Conservation (phyloP, 106 monocot genomes). For the Vanilla planifolia region DNA sequence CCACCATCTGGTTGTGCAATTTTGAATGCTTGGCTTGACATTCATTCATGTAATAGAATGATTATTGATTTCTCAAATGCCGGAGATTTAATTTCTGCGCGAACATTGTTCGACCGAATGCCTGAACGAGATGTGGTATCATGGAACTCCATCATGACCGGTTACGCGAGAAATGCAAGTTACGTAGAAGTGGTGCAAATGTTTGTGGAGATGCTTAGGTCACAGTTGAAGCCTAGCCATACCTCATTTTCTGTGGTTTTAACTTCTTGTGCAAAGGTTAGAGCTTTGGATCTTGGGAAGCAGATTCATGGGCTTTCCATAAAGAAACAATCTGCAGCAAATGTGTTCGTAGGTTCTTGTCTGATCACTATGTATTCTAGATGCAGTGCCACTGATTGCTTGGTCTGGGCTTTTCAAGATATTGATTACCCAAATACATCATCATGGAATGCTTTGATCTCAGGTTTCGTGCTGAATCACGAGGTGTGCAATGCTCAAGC, state of each 20-base stretch:
- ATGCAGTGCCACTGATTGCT: constrained; percentile 24
- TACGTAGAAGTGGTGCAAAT: constrained; percentile 14
- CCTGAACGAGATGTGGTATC: constrained; percentile 35
- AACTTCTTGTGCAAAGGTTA: constrained; percentile 38
- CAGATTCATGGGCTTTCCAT: constrained; percentile 43
- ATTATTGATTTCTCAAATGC: constrained; percentile 6
- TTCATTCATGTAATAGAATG: constrained; percentile 15
- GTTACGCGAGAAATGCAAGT: constrained; percentile 10
- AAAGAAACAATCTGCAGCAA: constrained; percentile 16
- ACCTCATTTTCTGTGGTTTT: constrained; percentile 42
- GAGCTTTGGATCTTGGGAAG: constrained; percentile 23
- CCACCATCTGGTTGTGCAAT: neutral
- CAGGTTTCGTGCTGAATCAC: constrained; percentile 30
- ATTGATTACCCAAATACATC: constrained; percentile 23
- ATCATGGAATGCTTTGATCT: constrained; percentile 54
- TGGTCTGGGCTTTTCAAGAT: constrained; percentile 25
- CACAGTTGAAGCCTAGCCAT: constrained; percentile 11
- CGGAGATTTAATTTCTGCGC: constrained; percentile 16
- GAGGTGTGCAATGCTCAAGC: constrained; percentile 24
- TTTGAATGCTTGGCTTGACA: neutral
- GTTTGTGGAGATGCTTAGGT: constrained; percentile 26
- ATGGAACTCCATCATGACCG: constrained; percentile 64
- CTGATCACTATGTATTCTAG: constrained; percentile 56
- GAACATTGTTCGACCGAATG: constrained; percentile 46
- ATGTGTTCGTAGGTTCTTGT: constrained; percentile 55